A percentile compares a stretch with the other conserved stretches of the same genome.
Evolutionary conservation across 2,329 filamentous ascomycete species (phyloP).

Genomic region (Colletotrichum tofieldiae): DNA sequence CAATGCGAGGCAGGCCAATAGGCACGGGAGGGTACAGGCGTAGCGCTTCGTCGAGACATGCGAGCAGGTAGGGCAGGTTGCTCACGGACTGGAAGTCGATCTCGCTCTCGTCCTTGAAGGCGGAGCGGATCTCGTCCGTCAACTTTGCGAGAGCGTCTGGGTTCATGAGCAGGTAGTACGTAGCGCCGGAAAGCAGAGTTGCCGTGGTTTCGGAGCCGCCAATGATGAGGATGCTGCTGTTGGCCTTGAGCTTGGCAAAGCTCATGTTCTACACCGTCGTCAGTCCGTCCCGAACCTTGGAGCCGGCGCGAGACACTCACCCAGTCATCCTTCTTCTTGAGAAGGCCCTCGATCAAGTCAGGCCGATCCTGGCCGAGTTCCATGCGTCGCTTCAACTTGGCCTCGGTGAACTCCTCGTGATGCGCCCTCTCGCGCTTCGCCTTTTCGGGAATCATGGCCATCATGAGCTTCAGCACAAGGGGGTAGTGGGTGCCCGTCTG

Average conservation of each 20-base stretch:
- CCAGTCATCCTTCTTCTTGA: constrained; percentile 43
- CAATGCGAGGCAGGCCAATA: constrained; percentile 48
- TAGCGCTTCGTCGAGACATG: constrained; percentile 59
- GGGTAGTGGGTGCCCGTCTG: constrained; percentile 36
- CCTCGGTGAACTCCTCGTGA: constrained; percentile 21
- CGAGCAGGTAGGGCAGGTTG: constrained; percentile 56
- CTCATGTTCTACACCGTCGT: constrained; percentile 23
- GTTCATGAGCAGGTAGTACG: constrained; percentile 51
- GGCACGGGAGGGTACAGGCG: constrained; percentile 56
- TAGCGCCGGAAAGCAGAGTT: constrained; percentile 49
- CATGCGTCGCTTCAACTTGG: constrained; percentile 41
- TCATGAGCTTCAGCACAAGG: constrained; percentile 29
- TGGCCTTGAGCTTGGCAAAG: constrained; percentile 41
- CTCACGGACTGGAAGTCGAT: constrained; percentile 53
- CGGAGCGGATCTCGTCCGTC: constrained; percentile 55
- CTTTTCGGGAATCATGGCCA: constrained; percentile 33
- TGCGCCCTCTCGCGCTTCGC: constrained; percentile 17
- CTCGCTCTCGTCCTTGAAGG: constrained; percentile 53
- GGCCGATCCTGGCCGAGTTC: constrained; percentile 39
- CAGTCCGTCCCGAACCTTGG: not conserved
- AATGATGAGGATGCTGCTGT: constrained; percentile 47
- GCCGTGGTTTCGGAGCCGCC: constrained; percentile 56
- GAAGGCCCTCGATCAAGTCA: constrained; percentile 45
- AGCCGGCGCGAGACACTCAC: not conserved
- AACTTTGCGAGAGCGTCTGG: constrained; percentile 51